These are phyloP conservation scores for Gossypium laxum DNA, from an alignment of 441 rosid genomes.

Conservation along the genomic window DNA sequence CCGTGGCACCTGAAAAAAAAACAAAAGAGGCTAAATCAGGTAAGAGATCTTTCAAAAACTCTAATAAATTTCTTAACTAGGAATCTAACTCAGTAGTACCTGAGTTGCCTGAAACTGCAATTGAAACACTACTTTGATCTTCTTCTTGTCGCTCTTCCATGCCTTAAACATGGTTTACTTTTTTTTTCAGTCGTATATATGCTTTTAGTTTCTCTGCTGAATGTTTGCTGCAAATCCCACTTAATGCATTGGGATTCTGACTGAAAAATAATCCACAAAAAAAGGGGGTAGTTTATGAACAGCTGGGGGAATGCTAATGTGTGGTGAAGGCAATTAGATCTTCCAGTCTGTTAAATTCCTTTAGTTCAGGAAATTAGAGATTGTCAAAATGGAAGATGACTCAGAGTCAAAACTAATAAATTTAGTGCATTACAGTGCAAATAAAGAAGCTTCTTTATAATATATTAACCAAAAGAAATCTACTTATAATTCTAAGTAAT, in stretches of 20 bases:
- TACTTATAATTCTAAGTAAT: neutral
- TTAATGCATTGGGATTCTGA: constrained; percentile 19
- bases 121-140: constrained; percentile 75
- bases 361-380: constrained; percentile 11
- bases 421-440: constrained; percentile 14
- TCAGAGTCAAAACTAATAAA: constrained; percentile 22
- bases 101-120: constrained; percentile 90
- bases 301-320: constrained; percentile 13
- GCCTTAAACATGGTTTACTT: constrained; percentile 62
- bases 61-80: neutral
- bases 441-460: constrained; percentile 20
- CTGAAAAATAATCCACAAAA: neutral
- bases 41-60: constrained; percentile 19
- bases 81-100: constrained; percentile 36
- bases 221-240: constrained; percentile 21
- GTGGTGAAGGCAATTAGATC: constrained; percentile 21
- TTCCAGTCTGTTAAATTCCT: constrained; percentile 29
- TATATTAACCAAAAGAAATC: constrained; percentile 5
- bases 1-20: constrained; percentile 42
- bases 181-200: constrained; percentile 5
- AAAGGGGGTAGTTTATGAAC: constrained; percentile 11
- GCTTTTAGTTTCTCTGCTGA: constrained; percentile 20
- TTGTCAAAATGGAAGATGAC: constrained; percentile 5
- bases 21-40: constrained; percentile 20
- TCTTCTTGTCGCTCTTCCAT: constrained; percentile 87